These are phyloP conservation scores for Schizopora paradoxa DNA, from an alignment of 1,284 basidiomycete genomes.

Conservation along the genomic window DNA sequence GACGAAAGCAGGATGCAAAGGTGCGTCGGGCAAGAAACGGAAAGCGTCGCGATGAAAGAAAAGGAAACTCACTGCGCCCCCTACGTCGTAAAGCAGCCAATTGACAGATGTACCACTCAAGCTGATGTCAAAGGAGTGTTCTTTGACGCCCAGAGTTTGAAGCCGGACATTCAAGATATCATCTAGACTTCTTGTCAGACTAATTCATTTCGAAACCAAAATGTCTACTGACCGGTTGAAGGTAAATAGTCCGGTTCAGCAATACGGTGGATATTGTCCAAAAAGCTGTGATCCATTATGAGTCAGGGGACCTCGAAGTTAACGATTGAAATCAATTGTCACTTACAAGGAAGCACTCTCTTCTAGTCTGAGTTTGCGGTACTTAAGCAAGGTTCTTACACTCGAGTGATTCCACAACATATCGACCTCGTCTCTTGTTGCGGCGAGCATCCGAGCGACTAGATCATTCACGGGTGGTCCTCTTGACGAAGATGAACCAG, in stretches of 20 bases:
- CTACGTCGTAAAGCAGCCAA: conserved; percentile 77
- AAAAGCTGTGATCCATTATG: conserved; percentile 43
- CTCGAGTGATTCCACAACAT: conserved; percentile 65
- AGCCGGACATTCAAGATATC: conserved; percentile 74
- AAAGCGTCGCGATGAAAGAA: conserved; percentile 29
- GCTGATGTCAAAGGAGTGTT: conserved; percentile 65
- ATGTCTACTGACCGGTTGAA: conserved; percentile 45
- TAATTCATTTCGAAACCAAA: neutral
- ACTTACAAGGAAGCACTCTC: conserved; percentile 74
- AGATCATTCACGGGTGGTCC: conserved; percentile 40
- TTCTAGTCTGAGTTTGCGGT: conserved; percentile 60
- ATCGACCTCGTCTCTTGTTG: conserved; percentile 45
- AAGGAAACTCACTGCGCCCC: conserved; percentile 59
- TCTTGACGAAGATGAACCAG: conserved; percentile 25
- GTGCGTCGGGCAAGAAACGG: conserved; percentile 9
- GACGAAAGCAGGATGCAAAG: conserved; percentile 5
- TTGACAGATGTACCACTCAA: conserved; percentile 56
- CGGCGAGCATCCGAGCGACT: conserved; percentile 49
- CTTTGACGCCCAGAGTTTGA: conserved; percentile 72
- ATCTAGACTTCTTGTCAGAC: conserved; percentile 32
- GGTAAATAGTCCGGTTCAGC: conserved; percentile 64
- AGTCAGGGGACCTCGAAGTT: conserved; percentile 14
- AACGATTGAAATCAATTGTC: neutral
- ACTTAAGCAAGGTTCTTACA: conserved; percentile 48
- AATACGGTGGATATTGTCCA: conserved; percentile 60